phyloP scores from a whole-genome alignment of 202 grass and related monocot species.

The Carex arenaria region DNA sequence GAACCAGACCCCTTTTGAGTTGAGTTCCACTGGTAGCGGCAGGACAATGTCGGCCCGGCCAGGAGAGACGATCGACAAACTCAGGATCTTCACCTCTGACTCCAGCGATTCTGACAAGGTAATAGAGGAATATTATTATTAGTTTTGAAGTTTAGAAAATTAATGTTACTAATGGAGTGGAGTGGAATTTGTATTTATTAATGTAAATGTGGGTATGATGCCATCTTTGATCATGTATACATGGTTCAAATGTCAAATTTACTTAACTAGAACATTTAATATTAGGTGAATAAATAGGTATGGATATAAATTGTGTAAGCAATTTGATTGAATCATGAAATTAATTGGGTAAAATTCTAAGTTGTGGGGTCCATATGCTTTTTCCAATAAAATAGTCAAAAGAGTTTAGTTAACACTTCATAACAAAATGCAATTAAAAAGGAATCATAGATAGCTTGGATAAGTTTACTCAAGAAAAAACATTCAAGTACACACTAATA shows the following conservation, averaged over 20 bases:
- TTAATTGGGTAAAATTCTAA: not conserved
- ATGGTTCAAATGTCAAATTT: not conserved
- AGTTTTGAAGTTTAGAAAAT: not conserved
- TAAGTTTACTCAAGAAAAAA: not conserved
- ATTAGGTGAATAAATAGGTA: not conserved
- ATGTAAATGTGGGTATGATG: not conserved
- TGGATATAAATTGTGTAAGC: not conserved
- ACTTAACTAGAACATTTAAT: not conserved
- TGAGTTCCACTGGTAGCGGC: conserved; percentile 62
- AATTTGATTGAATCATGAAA: not conserved
- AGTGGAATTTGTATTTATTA: not conserved
- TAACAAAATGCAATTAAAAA: not conserved
- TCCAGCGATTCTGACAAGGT: conserved; percentile 63
- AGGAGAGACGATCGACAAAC: conserved; percentile 75
- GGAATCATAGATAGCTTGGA: not conserved
- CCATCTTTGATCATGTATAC: not conserved
- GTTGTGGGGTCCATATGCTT: conserved; percentile 7
- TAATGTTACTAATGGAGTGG: not conserved
- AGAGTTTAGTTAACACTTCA: not conserved
- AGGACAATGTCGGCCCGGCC: conserved; percentile 70
- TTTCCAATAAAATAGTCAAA: not conserved
- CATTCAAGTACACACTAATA: conserved; percentile 12
- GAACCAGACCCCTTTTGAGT: conserved; percentile 82
- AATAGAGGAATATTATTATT: not conserved
- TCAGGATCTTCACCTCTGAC: conserved; percentile 83